These are phyloP conservation scores for Taxillus chinensis DNA, from an alignment of 164 flowering plant species.

Conservation along the genomic window DNA sequence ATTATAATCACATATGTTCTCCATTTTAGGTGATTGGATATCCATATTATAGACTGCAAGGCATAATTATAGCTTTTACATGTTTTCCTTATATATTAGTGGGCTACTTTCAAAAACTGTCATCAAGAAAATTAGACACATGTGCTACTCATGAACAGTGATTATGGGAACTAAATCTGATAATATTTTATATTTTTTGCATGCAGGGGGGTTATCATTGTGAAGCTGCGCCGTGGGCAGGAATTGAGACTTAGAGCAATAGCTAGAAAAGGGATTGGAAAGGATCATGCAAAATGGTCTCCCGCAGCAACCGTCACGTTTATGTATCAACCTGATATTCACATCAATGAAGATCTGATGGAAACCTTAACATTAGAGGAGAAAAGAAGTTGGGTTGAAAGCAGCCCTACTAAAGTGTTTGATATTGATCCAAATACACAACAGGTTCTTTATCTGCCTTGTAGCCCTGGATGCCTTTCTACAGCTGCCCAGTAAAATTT, in stretches of 20 bases:
- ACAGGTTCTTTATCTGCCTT: conserved; percentile 35
- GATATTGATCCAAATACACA: conserved; percentile 63
- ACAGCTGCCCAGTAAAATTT: background rate
- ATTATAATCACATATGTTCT: no score
- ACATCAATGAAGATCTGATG: conserved; percentile 87
- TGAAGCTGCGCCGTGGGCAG: conserved; percentile 90
- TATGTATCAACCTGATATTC: conserved; percentile 89
- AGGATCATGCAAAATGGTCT: conserved; percentile 98
- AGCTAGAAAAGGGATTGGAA: conserved; percentile 94
- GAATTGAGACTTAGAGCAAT: conserved; percentile 87
- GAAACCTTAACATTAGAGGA: conserved; percentile 67
- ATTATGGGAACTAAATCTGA: background rate
- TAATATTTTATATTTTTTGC: background rate
- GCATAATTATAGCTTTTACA: background rate
- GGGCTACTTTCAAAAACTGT: no score
- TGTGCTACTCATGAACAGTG: no score
- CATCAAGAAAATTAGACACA: no score
- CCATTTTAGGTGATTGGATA: no score
- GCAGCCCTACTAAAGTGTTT: conserved; percentile 91
- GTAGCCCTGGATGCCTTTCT: background rate
- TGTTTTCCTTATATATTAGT: no score
- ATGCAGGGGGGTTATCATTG: conserved; percentile 83
- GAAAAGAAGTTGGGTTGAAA: conserved; percentile 63
- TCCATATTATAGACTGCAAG: no score
- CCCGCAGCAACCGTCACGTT: conserved; percentile 98